Percentiles rank a stretch among this genome's conserved stretches.
These are phyloP conservation scores for Ustilago vetiveriae DNA, from an alignment of 1,284 basidiomycete genomes.

Conservation along the genomic window DNA sequence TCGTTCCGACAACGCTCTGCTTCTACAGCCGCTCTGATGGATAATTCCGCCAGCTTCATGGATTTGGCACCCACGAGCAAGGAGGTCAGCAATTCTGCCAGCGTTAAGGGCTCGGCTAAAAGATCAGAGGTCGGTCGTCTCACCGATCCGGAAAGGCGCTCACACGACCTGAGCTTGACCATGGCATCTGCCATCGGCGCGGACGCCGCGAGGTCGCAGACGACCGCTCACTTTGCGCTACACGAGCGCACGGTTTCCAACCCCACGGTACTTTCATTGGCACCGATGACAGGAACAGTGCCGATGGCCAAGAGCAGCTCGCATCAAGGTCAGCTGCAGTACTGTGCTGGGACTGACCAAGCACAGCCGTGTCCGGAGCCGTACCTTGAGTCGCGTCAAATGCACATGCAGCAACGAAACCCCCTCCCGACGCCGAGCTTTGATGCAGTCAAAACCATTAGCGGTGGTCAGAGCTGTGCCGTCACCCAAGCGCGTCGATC, in stretches of 20 bases:
- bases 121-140: not conserved
- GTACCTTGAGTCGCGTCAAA: conserved; percentile 3
- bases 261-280: conserved; percentile 1
- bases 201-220: not conserved
- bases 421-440: conserved; percentile 5
- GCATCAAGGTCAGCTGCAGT: conserved; percentile 22
- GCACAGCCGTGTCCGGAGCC: conserved; percentile 2
- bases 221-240: not conserved
- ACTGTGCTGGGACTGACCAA: not conserved
- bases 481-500: conserved; percentile 40
- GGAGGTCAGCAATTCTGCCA: not conserved
- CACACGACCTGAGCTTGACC: conserved; percentile 9
- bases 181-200: not conserved
- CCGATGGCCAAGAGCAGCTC: conserved; percentile 27
- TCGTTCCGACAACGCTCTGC: conserved; percentile 43
- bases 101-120: conserved; percentile 5
- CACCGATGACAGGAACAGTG: not conserved
- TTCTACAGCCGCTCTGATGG: conserved; percentile 44
- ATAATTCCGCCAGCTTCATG: conserved; percentile 29
- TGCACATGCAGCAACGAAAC: conserved; percentile 6
- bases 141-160: not conserved
- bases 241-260: conserved; percentile 29
- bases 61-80: conserved; percentile 7
- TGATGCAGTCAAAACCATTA: conserved; percentile 14
- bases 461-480: conserved; percentile 22